Base-by-base conservation (phyloP, 345 rosid species). In the Alliaria petiolata region DNA sequence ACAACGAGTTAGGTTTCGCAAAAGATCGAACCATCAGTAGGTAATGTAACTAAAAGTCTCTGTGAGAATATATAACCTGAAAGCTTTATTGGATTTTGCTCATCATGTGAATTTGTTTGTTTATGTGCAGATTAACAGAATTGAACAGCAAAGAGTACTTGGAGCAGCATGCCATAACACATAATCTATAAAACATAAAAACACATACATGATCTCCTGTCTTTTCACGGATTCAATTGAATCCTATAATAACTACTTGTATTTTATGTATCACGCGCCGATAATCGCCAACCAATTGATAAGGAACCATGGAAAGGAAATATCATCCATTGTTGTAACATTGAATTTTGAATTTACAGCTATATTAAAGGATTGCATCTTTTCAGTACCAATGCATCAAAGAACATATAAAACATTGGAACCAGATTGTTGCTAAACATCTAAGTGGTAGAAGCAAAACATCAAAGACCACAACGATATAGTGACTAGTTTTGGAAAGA, bases 21-120 rank as follows among this genome's bases (percentile, higher is more conserved):
- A 95, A 95, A 81, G 99, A 95, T 36, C 89, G 99, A 76, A 91
- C 99, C 65, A 84, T 95, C 73, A 95, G 99, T 62, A 86, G 99
- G 99, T 91, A 81, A 31, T 62, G 56, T 46, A 4, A 49, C 13
- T 8, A 43, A 30, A 49, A 22, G n/a, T 15, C 26, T 58, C 22
- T 26, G 17, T 22, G 0, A 9, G 26, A 33, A 12, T 46, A 47
- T 46, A 47, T 45, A 12, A 16, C 43, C 7, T 4, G 49, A 12
- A 33, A 52, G 44, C 14, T 40, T 16, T 5, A 1, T 42, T 19
- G 4, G 45, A 19, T 64, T 36, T 22, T 45, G 40, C 40, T 63
- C 40, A 45, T 35, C 22, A 55, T 17, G 50, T 8, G 25, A 26
- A 9, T 7, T 25, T 72, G 50, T 55, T 72, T 45, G 2, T 22